These are phyloP conservation scores for Talaromyces nanjingensis DNA, from an alignment of 495 filamentous ascomycete genomes.

Conservation along the genomic window DNA sequence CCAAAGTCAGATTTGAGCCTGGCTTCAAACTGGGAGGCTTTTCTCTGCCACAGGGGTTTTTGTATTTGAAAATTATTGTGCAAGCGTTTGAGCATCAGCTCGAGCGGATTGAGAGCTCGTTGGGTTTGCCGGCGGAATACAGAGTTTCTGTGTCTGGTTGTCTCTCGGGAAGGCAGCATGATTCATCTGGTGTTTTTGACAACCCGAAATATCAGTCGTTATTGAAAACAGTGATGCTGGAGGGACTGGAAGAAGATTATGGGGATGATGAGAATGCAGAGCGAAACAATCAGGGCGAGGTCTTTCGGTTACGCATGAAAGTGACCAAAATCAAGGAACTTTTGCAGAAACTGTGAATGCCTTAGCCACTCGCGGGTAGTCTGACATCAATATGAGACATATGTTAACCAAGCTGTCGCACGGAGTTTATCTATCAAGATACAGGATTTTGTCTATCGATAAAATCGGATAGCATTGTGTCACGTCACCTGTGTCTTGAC, in stretches of 20 bases:
- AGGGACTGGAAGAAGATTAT: background rate
- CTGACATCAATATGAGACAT: background rate
- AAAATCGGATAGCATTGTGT: background rate
- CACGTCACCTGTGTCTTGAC: background rate
- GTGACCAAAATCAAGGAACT: background rate
- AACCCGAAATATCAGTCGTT: background rate
- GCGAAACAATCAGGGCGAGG: background rate
- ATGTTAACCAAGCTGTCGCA: background rate
- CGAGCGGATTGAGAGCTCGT: background rate
- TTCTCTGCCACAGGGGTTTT: background rate
- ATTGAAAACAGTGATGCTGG: background rate
- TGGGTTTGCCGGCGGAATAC: conserved; percentile 3
- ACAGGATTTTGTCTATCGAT: background rate
- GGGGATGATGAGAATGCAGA: background rate
- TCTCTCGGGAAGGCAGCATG: background rate
- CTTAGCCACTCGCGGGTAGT: background rate
- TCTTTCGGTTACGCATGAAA: background rate
- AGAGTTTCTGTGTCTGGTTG: background rate
- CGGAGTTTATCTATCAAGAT: background rate
- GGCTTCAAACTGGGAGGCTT: background rate
- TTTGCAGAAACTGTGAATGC: background rate
- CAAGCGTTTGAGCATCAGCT: conserved; percentile 5
- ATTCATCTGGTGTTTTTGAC: background rate
- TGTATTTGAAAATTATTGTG: background rate
- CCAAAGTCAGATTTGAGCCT: background rate